phyloP scores from a whole-genome alignment of 2,329 filamentous ascomycete genomes.

The Diaporthe ilicicola region DNA sequence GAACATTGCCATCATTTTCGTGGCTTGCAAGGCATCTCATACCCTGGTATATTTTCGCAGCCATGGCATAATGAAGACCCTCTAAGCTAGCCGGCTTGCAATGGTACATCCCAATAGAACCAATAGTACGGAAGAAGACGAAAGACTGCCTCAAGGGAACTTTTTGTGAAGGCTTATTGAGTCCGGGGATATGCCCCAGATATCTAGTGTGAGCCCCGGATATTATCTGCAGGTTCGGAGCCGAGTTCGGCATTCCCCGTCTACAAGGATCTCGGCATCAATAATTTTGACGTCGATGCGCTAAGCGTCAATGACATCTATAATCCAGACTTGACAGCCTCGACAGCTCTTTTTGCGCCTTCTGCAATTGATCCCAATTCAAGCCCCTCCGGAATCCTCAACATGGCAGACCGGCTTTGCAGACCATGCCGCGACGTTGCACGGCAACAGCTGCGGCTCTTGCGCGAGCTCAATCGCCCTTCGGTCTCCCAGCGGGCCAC shows the following conservation, averaged over 20 bases:
- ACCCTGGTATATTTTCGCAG: too few species aligned
- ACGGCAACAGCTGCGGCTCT: conserved; percentile 44
- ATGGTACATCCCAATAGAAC: not conserved
- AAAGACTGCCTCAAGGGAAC: too few species aligned
- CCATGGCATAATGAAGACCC: not conserved
- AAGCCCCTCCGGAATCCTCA: not conserved
- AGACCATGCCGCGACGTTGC: conserved; percentile 39
- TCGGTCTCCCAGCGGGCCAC: conserved; percentile 11
- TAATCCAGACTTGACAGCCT: not conserved
- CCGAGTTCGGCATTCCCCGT: conserved; percentile 1
- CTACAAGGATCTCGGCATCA: conserved; percentile 23
- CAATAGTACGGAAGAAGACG: not conserved
- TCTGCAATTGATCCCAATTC: not conserved
- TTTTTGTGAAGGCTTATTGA: not conserved
- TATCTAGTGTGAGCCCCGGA: not conserved
- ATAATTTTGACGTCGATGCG: conserved; percentile 31
- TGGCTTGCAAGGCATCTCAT: not conserved
- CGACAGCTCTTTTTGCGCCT: not conserved
- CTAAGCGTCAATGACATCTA: conserved; percentile 42
- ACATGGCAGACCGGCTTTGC: conserved; percentile 58
- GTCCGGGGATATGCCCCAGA: not conserved
- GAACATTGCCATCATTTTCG: too few species aligned
- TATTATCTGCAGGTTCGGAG: not conserved
- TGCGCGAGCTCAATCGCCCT: conserved; percentile 23
- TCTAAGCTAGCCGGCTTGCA: not conserved